Conservation (phyloP, 2,329 filamentous ascomycete species). For the Neurospora sp. region DNA sequence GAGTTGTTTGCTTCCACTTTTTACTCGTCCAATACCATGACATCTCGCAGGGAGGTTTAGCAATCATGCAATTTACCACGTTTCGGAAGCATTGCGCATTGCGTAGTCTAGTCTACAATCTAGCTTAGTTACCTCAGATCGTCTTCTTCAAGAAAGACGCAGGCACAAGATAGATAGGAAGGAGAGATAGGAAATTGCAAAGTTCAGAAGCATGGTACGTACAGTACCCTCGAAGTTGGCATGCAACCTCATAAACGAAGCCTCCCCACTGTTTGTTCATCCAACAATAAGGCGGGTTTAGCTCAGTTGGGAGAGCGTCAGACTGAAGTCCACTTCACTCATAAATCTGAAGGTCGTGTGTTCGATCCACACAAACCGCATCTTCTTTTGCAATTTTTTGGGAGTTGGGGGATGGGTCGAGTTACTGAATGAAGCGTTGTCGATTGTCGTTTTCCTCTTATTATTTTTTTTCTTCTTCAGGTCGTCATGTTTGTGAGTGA, state of each 20-base stretch:
- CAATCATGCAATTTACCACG: too few species aligned
- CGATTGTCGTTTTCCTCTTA: not conserved
- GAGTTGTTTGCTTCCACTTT: not conserved
- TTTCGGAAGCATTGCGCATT: too few species aligned
- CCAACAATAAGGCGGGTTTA: not conserved
- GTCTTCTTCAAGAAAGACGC: too few species aligned
- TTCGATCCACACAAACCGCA: not conserved
- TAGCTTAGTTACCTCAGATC: too few species aligned
- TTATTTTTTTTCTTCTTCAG: not conserved
- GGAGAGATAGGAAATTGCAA: not conserved
- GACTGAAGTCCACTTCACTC: too few species aligned
- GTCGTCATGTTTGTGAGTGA: too few species aligned
- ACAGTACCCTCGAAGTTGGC: not conserved
- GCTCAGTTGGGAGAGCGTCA: not conserved
- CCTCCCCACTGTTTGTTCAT: accelerated
- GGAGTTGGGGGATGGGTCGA: not conserved
- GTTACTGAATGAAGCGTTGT: too few species aligned
- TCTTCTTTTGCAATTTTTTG: not conserved
- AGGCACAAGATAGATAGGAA: too few species aligned
- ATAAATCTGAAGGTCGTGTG: too few species aligned
- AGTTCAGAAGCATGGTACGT: not conserved
- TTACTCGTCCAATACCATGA: not conserved
- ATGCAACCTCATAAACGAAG: not conserved
- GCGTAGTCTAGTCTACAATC: too few species aligned
- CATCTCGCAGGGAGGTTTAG: too few species aligned